Evolutionary conservation across 73 alveolate species (phyloP).

Genomic region (Tetrahymena thermophila): DNA sequence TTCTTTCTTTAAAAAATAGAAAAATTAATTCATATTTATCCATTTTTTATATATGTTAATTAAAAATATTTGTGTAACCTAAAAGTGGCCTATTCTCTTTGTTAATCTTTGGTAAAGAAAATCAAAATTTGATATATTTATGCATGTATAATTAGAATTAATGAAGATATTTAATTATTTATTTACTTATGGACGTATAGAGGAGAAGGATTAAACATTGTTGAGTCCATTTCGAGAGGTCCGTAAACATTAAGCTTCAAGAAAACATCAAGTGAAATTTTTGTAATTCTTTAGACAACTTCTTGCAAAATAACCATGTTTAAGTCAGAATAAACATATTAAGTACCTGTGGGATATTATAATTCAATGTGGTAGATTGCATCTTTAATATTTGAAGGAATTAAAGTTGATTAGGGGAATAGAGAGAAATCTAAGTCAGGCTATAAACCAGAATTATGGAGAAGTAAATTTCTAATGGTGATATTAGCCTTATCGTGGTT

Average conservation of each 20-base stretch:
- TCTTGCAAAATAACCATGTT: conserved; percentile 39
- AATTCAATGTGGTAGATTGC: conserved; percentile 14
- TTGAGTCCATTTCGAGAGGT: conserved; percentile 26
- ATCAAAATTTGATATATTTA: background rate
- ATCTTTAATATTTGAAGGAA: background rate
- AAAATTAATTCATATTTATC: background rate
- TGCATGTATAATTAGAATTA: background rate
- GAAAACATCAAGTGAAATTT: conserved; percentile 3
- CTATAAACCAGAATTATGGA: conserved; percentile 37
- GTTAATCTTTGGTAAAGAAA: background rate
- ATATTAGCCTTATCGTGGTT: background rate
- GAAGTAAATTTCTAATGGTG: conserved; percentile 4
- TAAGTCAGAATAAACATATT: conserved; percentile 32
- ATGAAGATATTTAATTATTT: background rate
- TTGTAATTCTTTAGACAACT: conserved; percentile 32
- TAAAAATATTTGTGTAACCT: background rate
- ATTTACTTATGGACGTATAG: background rate
- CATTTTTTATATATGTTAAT: background rate
- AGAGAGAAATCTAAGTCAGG: conserved; percentile 15
- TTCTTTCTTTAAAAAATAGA: too few species aligned
- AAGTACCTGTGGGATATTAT: conserved; percentile 11
- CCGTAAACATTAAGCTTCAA: conserved; percentile 6
- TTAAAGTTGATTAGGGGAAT: conserved; percentile 14
- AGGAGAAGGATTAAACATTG: conserved; percentile 27
- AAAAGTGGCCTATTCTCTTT: background rate